Evolutionary conservation across 2,329 filamentous ascomycete genomes (phyloP).

Genomic region (Magnaporthiopsis incrustans): DNA sequence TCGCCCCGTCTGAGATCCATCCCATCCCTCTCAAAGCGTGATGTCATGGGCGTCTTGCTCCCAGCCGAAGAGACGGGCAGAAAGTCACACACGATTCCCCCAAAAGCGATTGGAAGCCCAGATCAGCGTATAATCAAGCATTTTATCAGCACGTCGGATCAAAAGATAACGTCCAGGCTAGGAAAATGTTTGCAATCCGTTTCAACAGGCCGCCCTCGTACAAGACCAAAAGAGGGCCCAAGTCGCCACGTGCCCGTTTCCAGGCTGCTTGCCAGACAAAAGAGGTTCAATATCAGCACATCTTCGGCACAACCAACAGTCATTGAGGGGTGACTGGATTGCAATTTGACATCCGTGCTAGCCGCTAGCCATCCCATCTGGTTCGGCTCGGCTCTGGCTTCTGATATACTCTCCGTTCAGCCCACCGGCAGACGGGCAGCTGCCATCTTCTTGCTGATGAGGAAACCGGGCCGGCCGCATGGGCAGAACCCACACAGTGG

Average conservation of each 20-base stretch:
- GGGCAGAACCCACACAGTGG: neutral
- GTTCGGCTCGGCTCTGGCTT: neutral
- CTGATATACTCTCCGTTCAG: neutral
- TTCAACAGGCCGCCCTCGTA: conserved; percentile 11
- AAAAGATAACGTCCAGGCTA: too few relatives aligned
- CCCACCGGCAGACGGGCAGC: neutral
- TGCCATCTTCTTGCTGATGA: neutral
- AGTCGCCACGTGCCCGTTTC: conserved; percentile 24
- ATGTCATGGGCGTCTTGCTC: too few relatives aligned
- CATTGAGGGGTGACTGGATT: conserved; percentile 68
- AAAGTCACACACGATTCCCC: too few relatives aligned
- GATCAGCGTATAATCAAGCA: too few relatives aligned
- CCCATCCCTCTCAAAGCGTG: neutral
- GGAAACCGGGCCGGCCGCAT: neutral
- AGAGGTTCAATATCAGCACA: conserved; percentile 73
- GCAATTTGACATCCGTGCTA: conserved; percentile 99
- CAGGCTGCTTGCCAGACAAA: conserved; percentile 25
- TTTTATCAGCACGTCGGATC: too few relatives aligned
- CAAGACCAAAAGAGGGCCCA: conserved; percentile 10
- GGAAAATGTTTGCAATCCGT: conserved; percentile 24
- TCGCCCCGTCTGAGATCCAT: neutral
- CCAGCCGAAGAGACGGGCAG: too few relatives aligned
- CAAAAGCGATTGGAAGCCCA: too few relatives aligned
- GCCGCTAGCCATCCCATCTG: conserved; percentile 1
- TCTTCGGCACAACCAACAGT: conserved; percentile 96